phyloP scores from a whole-genome alignment of 352 stramenopile species.

The Halophytophthora polymorphica region DNA sequence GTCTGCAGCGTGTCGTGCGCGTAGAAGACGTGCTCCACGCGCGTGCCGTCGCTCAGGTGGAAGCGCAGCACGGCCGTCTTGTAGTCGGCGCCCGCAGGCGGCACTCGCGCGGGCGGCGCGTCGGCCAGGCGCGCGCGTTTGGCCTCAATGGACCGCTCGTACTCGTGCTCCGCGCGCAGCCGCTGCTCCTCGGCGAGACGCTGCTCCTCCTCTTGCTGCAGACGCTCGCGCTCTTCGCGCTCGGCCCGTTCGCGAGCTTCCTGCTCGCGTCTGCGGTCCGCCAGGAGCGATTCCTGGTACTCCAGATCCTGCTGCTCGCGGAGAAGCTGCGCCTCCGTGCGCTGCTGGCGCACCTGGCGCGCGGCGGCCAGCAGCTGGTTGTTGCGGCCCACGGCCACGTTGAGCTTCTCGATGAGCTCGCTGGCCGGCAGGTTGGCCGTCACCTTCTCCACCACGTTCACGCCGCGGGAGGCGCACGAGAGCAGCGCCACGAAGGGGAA shows the following conservation, averaged over 20 bases:
- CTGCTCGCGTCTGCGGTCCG: conserved; percentile 83
- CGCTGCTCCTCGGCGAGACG: conserved; percentile 25
- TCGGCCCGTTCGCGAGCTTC: conserved; percentile 43
- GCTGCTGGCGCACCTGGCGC: conserved; percentile 67
- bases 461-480: conserved; percentile 69
- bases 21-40: conserved; percentile 79
- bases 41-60: conserved; percentile 75
- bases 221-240: conserved; percentile 33
- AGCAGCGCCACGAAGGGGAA: conserved; percentile 82
- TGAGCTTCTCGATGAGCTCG: conserved; percentile 61
- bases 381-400: conserved; percentile 62
- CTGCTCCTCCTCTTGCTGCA: conserved; percentile 39
- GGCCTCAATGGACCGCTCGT: conserved; percentile 41
- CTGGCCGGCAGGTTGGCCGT: conserved; percentile 61
- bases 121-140: conserved; percentile 53
- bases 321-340: conserved; percentile 82
- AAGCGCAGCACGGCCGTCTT: conserved; percentile 80
- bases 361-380: conserved; percentile 70
- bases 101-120: conserved; percentile 42
- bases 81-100: conserved; percentile 47
- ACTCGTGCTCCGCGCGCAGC: conserved; percentile 26
- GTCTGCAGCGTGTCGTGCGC: conserved; percentile 73
- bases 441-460: conserved; percentile 87
- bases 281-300: conserved; percentile 90
- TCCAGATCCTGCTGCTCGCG: conserved; percentile 92